Base-by-base conservation (phyloP, 2,329 filamentous ascomycete species). In the Ophiognomonia clavigignenti-juglandacearum region DNA sequence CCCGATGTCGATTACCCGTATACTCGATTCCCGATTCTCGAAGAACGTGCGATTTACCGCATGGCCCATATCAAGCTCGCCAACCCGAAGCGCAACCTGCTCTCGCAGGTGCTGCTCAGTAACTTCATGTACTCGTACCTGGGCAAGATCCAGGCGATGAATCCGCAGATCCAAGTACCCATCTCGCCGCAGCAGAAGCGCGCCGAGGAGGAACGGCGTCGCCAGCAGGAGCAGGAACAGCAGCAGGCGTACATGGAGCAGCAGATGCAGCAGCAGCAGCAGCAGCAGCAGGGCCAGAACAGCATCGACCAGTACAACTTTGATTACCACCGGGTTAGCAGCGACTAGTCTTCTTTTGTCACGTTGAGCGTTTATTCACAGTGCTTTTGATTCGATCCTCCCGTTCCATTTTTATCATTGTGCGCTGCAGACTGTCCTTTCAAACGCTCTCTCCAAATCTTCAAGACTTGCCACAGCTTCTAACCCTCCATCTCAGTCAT, bases 91-190 rank as follows among this genome's bases (percentile, higher is more conserved):
- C 85, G 93, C 47, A 87, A 92, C 34, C 71, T 98, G 43, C 86
- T 95, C 61, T 96, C 92, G 51, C 93, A 98, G 66, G 93, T 98
- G 19, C 74, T 98, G 50, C 78, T 98, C 56, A 96, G 91, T 68
- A 98, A 98, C 65, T 98, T 98, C 68, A 98, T 98, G 93, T 98
- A 98, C 70, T 93, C 90, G 48, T 98, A 98, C 64, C 78, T 98
- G 54, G 93, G 93, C 53, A 98, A 97, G 66, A 93, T 98, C 38
- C 93, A 98, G 68, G 90, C 95, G 60, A 96, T 96, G 88, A 93
- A 98, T 65, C 93, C 93, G 36, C 88, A 95, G 61, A 88, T 96
- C 69, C 88, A 95, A 59, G 84, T 95, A 36, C 88, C 88, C n/a
- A 80, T 86, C 29, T 91, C 86, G 14, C 83, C 86, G 29, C 89